A percentile compares a stretch with the other conserved stretches of the same genome.
Conservation (phyloP, 1,139 yeast species). For the Scheffersomyces lignicola region DNA sequence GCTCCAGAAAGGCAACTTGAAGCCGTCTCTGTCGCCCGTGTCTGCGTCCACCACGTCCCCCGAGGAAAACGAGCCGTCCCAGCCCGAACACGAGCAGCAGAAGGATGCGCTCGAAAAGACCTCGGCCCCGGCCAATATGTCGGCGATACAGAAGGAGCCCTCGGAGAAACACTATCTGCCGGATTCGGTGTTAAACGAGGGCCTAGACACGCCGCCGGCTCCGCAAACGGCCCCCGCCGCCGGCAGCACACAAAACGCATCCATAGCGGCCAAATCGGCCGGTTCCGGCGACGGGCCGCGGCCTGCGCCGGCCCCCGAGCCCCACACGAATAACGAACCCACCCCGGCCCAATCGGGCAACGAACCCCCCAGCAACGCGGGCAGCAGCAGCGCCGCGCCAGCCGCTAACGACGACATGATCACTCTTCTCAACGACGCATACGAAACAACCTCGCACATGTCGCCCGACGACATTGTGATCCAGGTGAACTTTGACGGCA, state of each 20-base stretch:
- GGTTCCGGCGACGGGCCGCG: too few relatives aligned
- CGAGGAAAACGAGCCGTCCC: constrained; percentile 7
- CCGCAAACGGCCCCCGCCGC: too few relatives aligned
- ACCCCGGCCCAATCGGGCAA: too few relatives aligned
- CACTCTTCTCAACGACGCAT: too few relatives aligned
- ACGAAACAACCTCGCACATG: constrained; percentile 40
- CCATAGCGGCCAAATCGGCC: too few relatives aligned
- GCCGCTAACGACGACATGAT: background rate
- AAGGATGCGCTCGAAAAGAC: constrained; percentile 4
- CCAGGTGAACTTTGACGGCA: constrained; percentile 40
- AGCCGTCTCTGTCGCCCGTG: constrained; percentile 6
- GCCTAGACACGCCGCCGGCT: too few relatives aligned
- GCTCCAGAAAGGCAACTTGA: constrained; percentile 31
- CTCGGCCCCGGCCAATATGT: constrained; percentile 7
- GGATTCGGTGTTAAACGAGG: too few relatives aligned
- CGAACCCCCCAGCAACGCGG: too few relatives aligned
- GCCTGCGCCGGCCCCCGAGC: too few relatives aligned
- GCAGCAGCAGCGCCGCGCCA: background rate
- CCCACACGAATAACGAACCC: too few relatives aligned
- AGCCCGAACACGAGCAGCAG: constrained; percentile 4
- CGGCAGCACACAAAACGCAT: too few relatives aligned
- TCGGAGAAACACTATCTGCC: constrained; percentile 5
- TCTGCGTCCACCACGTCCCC: constrained; percentile 12
- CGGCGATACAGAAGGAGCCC: constrained; percentile 6
- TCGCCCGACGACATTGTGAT: constrained; percentile 37